phyloP scores from a whole-genome alignment of 2,329 filamentous ascomycete species.

The Harringtonia lauricola region DNA sequence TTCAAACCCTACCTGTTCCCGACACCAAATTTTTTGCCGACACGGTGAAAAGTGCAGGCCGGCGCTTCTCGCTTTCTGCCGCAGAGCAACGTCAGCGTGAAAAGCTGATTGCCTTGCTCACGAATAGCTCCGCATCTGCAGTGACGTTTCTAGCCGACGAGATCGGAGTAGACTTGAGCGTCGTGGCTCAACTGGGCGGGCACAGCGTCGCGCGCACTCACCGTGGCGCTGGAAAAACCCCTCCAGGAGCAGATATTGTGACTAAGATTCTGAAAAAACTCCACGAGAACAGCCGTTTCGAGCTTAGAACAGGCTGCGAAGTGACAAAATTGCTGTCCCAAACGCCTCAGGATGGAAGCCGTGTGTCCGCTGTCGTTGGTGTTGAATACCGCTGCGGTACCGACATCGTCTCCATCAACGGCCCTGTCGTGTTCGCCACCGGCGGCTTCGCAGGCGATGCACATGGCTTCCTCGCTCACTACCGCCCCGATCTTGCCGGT shows the following conservation, averaged over 20 bases:
- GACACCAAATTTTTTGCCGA: conserved; percentile 40
- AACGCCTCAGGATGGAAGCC: not conserved
- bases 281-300: conserved; percentile 31
- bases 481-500: conserved; percentile 84
- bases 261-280: conserved; percentile 59
- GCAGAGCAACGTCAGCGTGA: conserved; percentile 18
- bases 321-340: conserved; percentile 38
- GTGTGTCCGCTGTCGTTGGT: conserved; percentile 49
- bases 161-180: conserved; percentile 92
- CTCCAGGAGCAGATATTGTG: conserved; percentile 99
- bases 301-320: conserved; percentile 37
- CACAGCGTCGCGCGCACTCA: conserved; percentile 96
- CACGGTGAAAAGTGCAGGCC: conserved; percentile 45
- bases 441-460: conserved; percentile 98
- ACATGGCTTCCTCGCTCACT: conserved; percentile 81
- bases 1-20: conserved; percentile 29
- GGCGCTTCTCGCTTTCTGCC: conserved; percentile 18
- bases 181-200: conserved; percentile 82
- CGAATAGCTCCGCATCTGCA: conserved; percentile 92
- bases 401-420: conserved; percentile 60
- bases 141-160: conserved; percentile 98
- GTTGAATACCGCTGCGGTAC: conserved; percentile 77
- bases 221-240: conserved; percentile 97
- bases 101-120: conserved; percentile 86
- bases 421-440: conserved; percentile 86